Percentiles rank a stretch among this genome's conserved stretches.
phyloP scores from a whole-genome alignment of 2,329 filamentous ascomycete genomes.

The Ceratocystis papillata region DNA sequence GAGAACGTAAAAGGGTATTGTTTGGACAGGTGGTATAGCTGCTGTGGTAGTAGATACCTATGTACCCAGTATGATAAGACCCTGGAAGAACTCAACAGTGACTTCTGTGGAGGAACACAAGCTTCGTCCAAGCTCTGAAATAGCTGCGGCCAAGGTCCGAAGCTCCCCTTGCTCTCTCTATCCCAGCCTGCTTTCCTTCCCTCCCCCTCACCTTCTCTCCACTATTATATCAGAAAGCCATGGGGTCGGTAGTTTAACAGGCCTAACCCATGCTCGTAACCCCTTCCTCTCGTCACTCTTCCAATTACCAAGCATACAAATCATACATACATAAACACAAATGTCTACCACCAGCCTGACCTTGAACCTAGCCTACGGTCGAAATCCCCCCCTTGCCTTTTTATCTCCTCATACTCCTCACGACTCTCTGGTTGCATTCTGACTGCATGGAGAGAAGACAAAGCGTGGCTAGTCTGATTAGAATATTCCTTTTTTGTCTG shows the following conservation, averaged over 20 bases:
- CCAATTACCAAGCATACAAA: neutral
- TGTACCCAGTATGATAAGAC: neutral
- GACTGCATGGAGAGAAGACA: conserved; percentile 4
- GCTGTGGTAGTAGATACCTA: neutral
- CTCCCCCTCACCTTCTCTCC: neutral
- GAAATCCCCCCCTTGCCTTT: neutral
- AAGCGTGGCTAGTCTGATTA: conserved; percentile 4
- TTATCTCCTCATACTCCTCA: neutral
- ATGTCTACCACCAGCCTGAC: neutral
- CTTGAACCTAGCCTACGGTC: neutral
- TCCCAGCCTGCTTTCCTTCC: neutral
- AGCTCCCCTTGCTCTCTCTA: neutral
- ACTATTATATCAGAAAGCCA: neutral
- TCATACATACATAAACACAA: neutral
- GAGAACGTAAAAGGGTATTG: neutral
- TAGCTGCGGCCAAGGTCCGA: neutral
- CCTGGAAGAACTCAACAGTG: neutral
- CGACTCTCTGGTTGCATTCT: neutral
- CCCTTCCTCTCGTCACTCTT: neutral
- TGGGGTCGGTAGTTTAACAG: neutral
- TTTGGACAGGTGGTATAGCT: neutral
- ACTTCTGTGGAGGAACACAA: neutral
- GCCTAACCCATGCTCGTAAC: neutral
- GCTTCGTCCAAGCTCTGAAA: neutral
- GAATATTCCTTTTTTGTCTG: neutral